Percentiles rank a stretch among this genome's conserved stretches.
These are phyloP conservation scores for Aspergillus bombycis DNA, from an alignment of 2,329 filamentous ascomycete genomes.

Conservation along the genomic window DNA sequence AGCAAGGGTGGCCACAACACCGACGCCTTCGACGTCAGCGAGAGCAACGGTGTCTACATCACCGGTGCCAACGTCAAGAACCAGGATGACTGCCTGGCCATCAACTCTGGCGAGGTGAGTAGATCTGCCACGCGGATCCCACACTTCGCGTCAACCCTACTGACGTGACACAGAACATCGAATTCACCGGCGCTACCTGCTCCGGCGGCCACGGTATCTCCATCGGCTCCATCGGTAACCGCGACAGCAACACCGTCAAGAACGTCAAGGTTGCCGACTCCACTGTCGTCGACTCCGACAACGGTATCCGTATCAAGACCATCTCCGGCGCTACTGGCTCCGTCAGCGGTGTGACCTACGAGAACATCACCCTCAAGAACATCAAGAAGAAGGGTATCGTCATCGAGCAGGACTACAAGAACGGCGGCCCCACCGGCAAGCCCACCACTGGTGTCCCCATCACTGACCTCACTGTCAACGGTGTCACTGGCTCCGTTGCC, in stretches of 20 bases:
- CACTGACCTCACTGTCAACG: constrained; percentile 40
- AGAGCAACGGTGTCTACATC: constrained; percentile 55
- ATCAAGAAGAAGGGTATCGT: constrained; percentile 61
- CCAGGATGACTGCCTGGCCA: constrained; percentile 63
- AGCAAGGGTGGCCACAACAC: constrained; percentile 54
- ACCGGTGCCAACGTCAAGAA: constrained; percentile 57
- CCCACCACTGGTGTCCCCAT: constrained; percentile 46
- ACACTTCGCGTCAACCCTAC: too few species aligned
- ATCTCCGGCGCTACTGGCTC: constrained; percentile 55
- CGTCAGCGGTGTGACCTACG: constrained; percentile 58
- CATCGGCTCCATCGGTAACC: constrained; percentile 63
- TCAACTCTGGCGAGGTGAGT: constrained; percentile 57
- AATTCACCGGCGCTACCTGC: constrained; percentile 34
- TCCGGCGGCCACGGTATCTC: constrained; percentile 56
- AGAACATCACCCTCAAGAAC: constrained; percentile 53
- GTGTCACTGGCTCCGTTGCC: constrained; percentile 40
- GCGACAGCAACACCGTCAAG: constrained; percentile 57
- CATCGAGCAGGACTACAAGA: constrained; percentile 62
- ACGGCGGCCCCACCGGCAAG: constrained; percentile 46
- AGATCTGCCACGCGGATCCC: too few species aligned
- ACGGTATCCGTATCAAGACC: constrained; percentile 64
- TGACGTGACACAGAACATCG: constrained; percentile 26
- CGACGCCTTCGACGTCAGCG: constrained; percentile 45
- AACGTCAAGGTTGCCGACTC: constrained; percentile 56
- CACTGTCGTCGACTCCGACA: constrained; percentile 55